Conservation (phyloP, 768 basidiomycete genomes). For the Myochromella boudieri region DNA sequence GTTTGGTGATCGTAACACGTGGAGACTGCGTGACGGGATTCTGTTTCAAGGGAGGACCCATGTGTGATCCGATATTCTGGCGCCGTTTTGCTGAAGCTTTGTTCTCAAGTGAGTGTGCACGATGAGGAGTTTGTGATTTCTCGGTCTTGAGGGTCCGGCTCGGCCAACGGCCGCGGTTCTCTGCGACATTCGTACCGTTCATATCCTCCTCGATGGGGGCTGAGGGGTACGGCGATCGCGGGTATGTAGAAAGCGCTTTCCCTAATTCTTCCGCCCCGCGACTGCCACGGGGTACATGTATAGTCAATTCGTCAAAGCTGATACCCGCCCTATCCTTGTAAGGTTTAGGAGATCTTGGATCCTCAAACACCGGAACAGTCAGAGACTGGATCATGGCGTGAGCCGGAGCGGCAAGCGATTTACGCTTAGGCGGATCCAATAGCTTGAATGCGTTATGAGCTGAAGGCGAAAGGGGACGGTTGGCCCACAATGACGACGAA, state of each 20-base stretch:
- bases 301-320: constrained; percentile 14
- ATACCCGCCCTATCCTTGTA: constrained; percentile 14
- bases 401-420: background rate
- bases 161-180: constrained; percentile 12
- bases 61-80: constrained; percentile 6
- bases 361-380: constrained; percentile 27
- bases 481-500: constrained; percentile 46
- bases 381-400: constrained; percentile 1
- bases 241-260: constrained; percentile 32
- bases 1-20: constrained; percentile 28
- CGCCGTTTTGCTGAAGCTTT: constrained; percentile 12
- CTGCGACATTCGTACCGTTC: constrained; percentile 15
- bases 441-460: constrained; percentile 32
- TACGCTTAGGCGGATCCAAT: constrained; percentile 29
- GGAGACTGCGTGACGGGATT: constrained; percentile 28
- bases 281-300: constrained; percentile 14
- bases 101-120: constrained; percentile 21
- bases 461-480: constrained; percentile 40
- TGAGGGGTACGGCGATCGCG: constrained; percentile 41
- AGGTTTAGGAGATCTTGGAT: constrained; percentile 40
- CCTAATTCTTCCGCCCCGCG: constrained; percentile 22
- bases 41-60: constrained; percentile 25
- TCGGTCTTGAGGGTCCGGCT: constrained; percentile 3
- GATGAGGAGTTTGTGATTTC: constrained; percentile 8
- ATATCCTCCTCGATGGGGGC: constrained; percentile 16